A percentile compares a stretch with the other conserved stretches of the same genome.
These are phyloP conservation scores for Colletotrichum tanaceti DNA, from an alignment of 2,329 filamentous ascomycete genomes.

Conservation along the genomic window DNA sequence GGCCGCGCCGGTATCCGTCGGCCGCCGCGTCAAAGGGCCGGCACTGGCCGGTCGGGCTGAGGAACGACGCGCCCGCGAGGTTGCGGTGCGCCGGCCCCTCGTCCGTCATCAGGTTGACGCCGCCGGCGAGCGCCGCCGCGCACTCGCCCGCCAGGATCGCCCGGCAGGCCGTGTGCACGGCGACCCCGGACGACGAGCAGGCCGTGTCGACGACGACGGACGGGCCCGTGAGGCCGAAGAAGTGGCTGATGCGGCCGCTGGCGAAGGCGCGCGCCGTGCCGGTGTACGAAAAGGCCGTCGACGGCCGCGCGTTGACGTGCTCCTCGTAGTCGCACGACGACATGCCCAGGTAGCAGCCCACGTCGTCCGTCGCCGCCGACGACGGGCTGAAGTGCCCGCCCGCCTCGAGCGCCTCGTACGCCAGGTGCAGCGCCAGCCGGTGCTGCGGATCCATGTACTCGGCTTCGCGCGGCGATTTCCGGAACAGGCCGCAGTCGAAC, in stretches of 20 bases:
- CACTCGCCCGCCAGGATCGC: slow-evolving; percentile 49
- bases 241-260: slow-evolving; percentile 49
- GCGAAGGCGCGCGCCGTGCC: slow-evolving; percentile 51
- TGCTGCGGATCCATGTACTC: slow-evolving; percentile 49
- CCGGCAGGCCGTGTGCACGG: slow-evolving; percentile 50
- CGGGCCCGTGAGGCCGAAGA: slow-evolving; percentile 52
- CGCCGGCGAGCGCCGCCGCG: slow-evolving; percentile 52
- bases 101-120: slow-evolving; percentile 50
- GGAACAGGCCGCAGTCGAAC: slow-evolving; percentile 43
- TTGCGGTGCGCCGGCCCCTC: neutral
- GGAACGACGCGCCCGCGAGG: slow-evolving; percentile 42
- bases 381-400: slow-evolving; percentile 44
- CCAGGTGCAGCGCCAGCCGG: slow-evolving; percentile 48
- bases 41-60: slow-evolving; percentile 48
- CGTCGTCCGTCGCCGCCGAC: slow-evolving; percentile 45
- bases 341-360: slow-evolving; percentile 43
- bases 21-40: slow-evolving; percentile 49
- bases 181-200: slow-evolving; percentile 52
- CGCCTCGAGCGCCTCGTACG: slow-evolving; percentile 49
- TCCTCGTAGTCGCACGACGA: slow-evolving; percentile 41
- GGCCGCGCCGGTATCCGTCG: slow-evolving; percentile 64
- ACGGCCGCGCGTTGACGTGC: slow-evolving; percentile 41
- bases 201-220: slow-evolving; percentile 52
- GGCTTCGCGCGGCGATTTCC: slow-evolving; percentile 42
- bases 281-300: slow-evolving; percentile 42